A percentile compares a stretch with the other conserved stretches of the same genome.
These are phyloP conservation scores for Carallia pectinifolia DNA, from an alignment of 345 rosid genomes.

Conservation along the genomic window DNA sequence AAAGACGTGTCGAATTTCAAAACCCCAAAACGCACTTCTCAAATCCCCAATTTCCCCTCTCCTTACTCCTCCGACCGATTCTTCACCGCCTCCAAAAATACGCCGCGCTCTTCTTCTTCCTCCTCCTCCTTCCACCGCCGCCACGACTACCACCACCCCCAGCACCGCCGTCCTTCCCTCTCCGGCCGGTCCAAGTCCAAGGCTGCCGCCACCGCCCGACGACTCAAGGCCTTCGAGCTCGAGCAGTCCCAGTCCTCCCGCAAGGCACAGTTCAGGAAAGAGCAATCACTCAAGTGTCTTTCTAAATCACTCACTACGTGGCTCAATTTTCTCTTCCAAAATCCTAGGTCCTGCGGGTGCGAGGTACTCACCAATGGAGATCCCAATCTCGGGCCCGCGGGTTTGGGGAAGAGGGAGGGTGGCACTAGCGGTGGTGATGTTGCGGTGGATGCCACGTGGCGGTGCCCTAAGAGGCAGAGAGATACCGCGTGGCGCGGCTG, in stretches of 20 bases:
- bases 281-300: conserved; percentile 59
- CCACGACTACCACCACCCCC: conserved; percentile 28
- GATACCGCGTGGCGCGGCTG: conserved; percentile 47
- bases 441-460: conserved; percentile 48
- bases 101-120: conserved; percentile 44
- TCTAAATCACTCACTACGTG: conserved; percentile 77
- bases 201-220: conserved; percentile 38
- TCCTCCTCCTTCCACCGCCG: conserved; percentile 27
- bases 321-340: conserved; percentile 77
- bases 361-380: conserved; percentile 19
- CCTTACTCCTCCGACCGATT: conserved; percentile 38
- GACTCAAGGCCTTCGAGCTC: conserved; percentile 63
- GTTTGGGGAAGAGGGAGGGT: conserved; percentile 55
- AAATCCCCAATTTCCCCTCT: conserved; percentile 33
- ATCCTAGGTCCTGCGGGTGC: conserved; percentile 74
- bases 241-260: conserved; percentile 78
- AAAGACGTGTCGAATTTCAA: conserved; percentile 79
- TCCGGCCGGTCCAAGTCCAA: conserved; percentile 34
- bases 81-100: conserved; percentile 70
- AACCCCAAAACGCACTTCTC: conserved; percentile 68
- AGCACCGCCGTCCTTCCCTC: conserved; percentile 22
- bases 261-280: conserved; percentile 56
- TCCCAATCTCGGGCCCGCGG: conserved; percentile 1
- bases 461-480: conserved; percentile 66
- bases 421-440: conserved; percentile 29